Evolutionary conservation across 257 asterid species (phyloP).

Genomic region (Penstemon eatonii): DNA sequence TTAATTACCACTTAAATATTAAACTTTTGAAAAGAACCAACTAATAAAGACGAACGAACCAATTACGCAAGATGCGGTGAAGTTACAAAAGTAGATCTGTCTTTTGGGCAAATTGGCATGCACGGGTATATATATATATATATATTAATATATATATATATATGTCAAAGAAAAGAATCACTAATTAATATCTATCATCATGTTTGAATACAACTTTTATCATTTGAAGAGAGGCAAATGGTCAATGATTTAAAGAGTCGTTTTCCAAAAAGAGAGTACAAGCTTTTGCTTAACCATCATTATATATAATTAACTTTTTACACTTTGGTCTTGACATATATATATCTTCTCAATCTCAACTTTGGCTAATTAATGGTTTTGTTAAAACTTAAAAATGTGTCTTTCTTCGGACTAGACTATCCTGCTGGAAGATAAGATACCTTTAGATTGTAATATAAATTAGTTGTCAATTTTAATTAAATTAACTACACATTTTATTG

Average conservation of each 20-base stretch:
- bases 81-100: slow-evolving; percentile 7
- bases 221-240: slow-evolving; percentile 11
- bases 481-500: background rate
- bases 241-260: slow-evolving; percentile 10
- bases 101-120: background rate
- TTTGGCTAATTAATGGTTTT: slow-evolving; percentile 23
- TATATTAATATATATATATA: too few species aligned
- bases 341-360: slow-evolving; percentile 25
- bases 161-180: background rate
- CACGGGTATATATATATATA: background rate
- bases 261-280: slow-evolving; percentile 10
- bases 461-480: background rate
- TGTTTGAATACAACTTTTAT: slow-evolving; percentile 14
- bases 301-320: slow-evolving; percentile 13
- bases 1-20: too few species aligned
- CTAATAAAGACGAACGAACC: slow-evolving; percentile 2
- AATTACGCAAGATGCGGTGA: slow-evolving; percentile 30
- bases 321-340: slow-evolving; percentile 14
- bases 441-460: background rate
- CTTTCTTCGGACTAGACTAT: slow-evolving; percentile 24
- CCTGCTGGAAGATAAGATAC: background rate
- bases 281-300: slow-evolving; percentile 31
- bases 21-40: background rate
- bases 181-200: slow-evolving; percentile 1
- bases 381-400: slow-evolving; percentile 16